Conservation (phyloP, 2,329 filamentous ascomycete genomes). For the Aspergillus fischeri region DNA sequence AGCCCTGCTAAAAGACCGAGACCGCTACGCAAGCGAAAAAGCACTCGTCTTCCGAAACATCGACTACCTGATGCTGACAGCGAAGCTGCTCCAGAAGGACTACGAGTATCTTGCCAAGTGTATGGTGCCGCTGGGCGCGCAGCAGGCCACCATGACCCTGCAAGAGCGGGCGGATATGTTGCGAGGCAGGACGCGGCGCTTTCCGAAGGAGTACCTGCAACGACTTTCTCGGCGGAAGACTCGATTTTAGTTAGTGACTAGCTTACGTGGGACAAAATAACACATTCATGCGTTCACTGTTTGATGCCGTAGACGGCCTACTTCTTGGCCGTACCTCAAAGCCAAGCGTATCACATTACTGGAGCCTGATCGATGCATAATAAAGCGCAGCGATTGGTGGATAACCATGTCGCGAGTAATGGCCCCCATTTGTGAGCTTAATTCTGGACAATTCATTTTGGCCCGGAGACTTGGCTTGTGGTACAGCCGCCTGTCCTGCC, state of each 20-base stretch:
- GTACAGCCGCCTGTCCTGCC: neutral
- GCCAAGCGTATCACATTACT: too few relatives aligned
- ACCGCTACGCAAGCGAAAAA: constrained; percentile 60
- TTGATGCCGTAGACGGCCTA: too few relatives aligned
- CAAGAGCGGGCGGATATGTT: constrained; percentile 62
- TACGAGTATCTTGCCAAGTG: constrained; percentile 66
- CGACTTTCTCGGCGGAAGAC: neutral
- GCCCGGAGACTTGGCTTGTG: neutral
- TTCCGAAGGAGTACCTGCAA: constrained; percentile 29
- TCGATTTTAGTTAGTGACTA: too few relatives aligned
- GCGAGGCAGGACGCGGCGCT: constrained; percentile 58
- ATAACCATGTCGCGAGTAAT: too few relatives aligned
- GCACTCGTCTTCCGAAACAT: constrained; percentile 78
- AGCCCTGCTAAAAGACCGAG: constrained; percentile 67
- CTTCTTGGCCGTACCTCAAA: too few relatives aligned
- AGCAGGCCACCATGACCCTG: constrained; percentile 63
- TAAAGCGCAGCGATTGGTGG: too few relatives aligned
- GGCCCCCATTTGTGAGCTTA: neutral
- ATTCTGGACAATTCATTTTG: neutral
- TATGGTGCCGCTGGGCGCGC: constrained; percentile 65
- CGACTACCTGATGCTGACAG: constrained; percentile 72
- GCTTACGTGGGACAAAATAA: neutral
- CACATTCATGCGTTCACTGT: neutral
- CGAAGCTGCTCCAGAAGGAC: constrained; percentile 65
- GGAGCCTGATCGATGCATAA: too few relatives aligned